Evolutionary conservation across 129 eudicot genomes (phyloP), one percentile per base, ranked within the genome.

Genomic region (Artemisia tridentata): DNA sequence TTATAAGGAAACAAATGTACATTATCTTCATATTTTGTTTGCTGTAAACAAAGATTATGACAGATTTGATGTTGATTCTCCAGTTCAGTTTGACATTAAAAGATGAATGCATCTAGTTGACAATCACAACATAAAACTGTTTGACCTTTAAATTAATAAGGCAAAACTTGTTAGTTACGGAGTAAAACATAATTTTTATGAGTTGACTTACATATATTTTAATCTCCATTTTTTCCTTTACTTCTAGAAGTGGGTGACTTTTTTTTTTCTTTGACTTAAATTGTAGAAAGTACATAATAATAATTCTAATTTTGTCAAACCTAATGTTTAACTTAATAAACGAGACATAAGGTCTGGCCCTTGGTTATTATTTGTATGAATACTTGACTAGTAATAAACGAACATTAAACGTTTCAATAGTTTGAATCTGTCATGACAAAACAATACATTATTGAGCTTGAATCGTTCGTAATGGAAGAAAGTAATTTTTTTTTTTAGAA

Each of bases 211-310:
- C 41, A 34, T 34, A 61, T 25, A 29, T 43, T 27, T 43, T 12
- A 12, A 1, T 21, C 20, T 57, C 34, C 34, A 29, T 5, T 4
- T 57, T 5, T 19, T 11, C 19, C 46, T 10, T 5, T 61, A 25
- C 46, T 61, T 61, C 11, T 61, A 0, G 45, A 61, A 5, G 66
- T 3, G 21, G 66, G 15, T 61, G 66, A 61, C 66, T 25, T 61
- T 29, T 15, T 15, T 11, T 61, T 0, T 15, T 7, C 2, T 57
- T 57, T 57, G 63, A 57, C 63, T 57, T 27, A 61, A 29, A 14
- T 61, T 29, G 6, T 29, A 29, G 34, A 29, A 29, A 29, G 34
- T 29, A 2, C 34, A 3, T 29, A 29, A 29, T 25, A 25, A 25
- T 29, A 1, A 29, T 29, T 29, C 34, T 29, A 23, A 23, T 61